Conservation (phyloP, 2,329 filamentous ascomycete species). For the Microsporum canis region DNA sequence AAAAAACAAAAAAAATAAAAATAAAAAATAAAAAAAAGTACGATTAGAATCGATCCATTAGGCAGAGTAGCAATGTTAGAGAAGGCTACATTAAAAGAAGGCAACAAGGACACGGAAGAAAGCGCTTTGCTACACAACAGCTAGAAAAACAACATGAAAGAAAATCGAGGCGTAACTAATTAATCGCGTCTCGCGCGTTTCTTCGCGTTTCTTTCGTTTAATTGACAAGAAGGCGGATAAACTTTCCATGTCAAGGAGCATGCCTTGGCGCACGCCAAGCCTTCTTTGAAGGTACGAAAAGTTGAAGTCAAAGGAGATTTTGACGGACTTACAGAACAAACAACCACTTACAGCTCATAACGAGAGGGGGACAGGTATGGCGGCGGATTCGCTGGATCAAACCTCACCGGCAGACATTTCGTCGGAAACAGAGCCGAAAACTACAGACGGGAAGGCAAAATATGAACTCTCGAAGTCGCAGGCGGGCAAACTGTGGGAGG, state of each 20-base stretch:
- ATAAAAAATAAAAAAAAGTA: neutral
- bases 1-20: too few species aligned
- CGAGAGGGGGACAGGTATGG: conserved; percentile 5
- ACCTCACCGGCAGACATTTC: conserved; percentile 3
- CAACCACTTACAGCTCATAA: neutral
- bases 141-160: neutral
- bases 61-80: neutral
- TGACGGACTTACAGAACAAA: neutral
- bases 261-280: neutral
- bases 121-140: neutral
- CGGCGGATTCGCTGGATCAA: conserved; percentile 13
- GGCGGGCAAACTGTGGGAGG: conserved; percentile 39
- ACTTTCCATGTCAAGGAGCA: neutral
- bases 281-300: neutral
- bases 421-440: conserved; percentile 9
- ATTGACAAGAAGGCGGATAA: conserved; percentile 2
- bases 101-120: neutral
- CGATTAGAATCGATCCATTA: neutral
- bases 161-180: neutral
- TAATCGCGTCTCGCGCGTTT: conserved; percentile 8
- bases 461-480: conserved; percentile 36
- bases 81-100: neutral
- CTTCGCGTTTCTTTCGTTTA: conserved; percentile 3
- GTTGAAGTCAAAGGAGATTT: neutral
- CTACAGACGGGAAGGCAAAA: conserved; percentile 25